These are phyloP conservation scores for Triadica sebifera DNA, from an alignment of 345 rosid genomes.

Conservation along the genomic window DNA sequence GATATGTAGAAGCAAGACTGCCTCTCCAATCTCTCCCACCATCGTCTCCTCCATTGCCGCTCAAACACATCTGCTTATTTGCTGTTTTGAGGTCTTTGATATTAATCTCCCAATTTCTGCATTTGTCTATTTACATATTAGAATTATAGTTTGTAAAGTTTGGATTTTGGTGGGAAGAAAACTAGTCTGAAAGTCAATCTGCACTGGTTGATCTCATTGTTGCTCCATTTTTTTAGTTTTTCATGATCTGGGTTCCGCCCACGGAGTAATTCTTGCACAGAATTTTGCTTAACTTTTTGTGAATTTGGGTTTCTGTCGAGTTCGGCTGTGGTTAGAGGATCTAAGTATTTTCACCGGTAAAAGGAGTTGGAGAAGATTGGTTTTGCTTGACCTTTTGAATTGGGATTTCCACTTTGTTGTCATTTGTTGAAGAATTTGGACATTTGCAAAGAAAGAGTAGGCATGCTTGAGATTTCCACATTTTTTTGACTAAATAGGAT, in stretches of 20 bases:
- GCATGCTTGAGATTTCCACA: constrained; percentile 3
- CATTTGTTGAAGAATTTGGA: constrained; percentile 12
- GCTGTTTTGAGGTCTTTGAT: too few relatives aligned
- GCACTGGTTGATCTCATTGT: constrained; percentile 3
- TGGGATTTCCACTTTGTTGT: constrained; percentile 12
- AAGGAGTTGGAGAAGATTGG: constrained; percentile 12
- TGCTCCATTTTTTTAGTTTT: constrained; percentile 12
- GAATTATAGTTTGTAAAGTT: neutral
- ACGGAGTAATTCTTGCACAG: constrained; percentile 13
- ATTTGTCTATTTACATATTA: constrained; percentile 14
- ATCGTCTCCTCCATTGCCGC: too few relatives aligned
- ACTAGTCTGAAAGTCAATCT: constrained; percentile 7
- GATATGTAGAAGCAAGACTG: too few relatives aligned
- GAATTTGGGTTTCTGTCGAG: constrained; percentile 4
- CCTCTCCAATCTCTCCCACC: too few relatives aligned
- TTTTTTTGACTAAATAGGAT: neutral
- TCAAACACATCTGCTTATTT: too few relatives aligned
- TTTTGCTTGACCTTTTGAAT: constrained; percentile 12
- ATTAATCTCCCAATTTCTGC: too few relatives aligned
- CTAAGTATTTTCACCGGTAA: neutral
- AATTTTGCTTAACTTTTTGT: constrained; percentile 15
- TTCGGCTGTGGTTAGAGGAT: constrained; percentile 12
- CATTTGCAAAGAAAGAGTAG: neutral
- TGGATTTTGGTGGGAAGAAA: constrained; percentile 4
- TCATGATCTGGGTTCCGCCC: constrained; percentile 24